phyloP scores from a whole-genome alignment of 495 filamentous ascomycete genomes.

The Hypomontagnella monticulosa region DNA sequence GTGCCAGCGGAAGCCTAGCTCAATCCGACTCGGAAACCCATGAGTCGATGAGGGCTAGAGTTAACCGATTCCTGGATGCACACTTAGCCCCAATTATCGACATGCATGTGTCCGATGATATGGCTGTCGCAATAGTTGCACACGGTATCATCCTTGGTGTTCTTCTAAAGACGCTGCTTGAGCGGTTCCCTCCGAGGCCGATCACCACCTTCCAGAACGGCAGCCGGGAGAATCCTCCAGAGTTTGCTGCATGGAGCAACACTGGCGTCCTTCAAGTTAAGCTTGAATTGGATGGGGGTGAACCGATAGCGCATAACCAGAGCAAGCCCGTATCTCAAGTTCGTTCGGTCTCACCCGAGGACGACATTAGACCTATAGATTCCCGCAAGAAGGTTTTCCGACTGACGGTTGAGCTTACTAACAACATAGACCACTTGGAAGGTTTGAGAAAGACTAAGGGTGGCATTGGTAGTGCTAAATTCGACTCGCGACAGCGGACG shows the following conservation, averaged over 20 bases:
- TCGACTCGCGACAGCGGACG: conserved; percentile 76
- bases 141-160: conserved; percentile 81
- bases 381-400: neutral
- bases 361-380: neutral
- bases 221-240: conserved; percentile 31
- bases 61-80: conserved; percentile 68
- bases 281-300: conserved; percentile 6
- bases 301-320: neutral
- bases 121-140: conserved; percentile 71
- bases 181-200: conserved; percentile 56
- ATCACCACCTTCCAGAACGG: conserved; percentile 40
- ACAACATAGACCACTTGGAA: conserved; percentile 73
- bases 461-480: conserved; percentile 77
- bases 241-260: conserved; percentile 54
- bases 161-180: conserved; percentile 70
- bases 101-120: conserved; percentile 34
- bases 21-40: conserved; percentile 59
- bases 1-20: conserved; percentile 32
- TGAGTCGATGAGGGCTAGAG: conserved; percentile 70
- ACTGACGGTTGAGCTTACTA: conserved; percentile 35
- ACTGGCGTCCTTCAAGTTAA: conserved; percentile 49
- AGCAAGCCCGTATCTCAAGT: neutral
- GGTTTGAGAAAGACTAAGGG: conserved; percentile 79
- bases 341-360: neutral
- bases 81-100: conserved; percentile 68